These are phyloP conservation scores for Mariannaea sp. DNA, from an alignment of 2,329 filamentous ascomycete species.

Conservation along the genomic window DNA sequence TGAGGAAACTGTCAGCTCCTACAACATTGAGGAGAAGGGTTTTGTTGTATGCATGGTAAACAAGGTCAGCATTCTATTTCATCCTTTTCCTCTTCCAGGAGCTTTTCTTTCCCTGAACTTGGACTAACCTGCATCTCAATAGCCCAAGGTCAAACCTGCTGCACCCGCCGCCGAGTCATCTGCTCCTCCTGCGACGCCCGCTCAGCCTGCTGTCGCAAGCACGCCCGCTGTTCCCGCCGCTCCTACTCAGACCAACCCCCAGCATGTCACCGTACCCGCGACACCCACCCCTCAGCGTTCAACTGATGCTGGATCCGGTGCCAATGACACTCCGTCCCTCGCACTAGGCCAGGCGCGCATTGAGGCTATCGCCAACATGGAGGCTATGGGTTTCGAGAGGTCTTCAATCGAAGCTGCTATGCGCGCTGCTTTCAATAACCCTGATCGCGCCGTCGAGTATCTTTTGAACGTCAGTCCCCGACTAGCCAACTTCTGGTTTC, in stretches of 20 bases:
- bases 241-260: slow-evolving; percentile 47
- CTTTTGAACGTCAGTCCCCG: slow-evolving; percentile 72
- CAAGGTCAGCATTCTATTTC: slow-evolving; percentile 65
- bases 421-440: slow-evolving; percentile 96
- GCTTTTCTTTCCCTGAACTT: neutral
- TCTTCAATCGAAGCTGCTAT: slow-evolving; percentile 90
- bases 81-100: slow-evolving; percentile 22
- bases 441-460: slow-evolving; percentile 96
- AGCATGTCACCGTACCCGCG: slow-evolving; percentile 54
- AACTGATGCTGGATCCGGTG: slow-evolving; percentile 45
- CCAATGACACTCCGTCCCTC: slow-evolving; percentile 71
- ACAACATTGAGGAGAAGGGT: slow-evolving; percentile 99
- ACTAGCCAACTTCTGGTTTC: neutral
- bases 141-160: slow-evolving; percentile 69
- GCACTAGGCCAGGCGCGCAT: slow-evolving; percentile 83
- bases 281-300: slow-evolving; percentile 60
- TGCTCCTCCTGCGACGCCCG: slow-evolving; percentile 63
- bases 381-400: slow-evolving; percentile 93
- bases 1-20: slow-evolving; percentile 93
- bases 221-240: slow-evolving; percentile 63
- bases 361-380: slow-evolving; percentile 87
- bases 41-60: slow-evolving; percentile 99
- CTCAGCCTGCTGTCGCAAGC: slow-evolving; percentile 57
- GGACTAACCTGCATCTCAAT: slow-evolving; percentile 22
- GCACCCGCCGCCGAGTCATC: slow-evolving; percentile 59